phyloP scores from a whole-genome alignment of 169 alveolate genomes.

The Theileria parva region DNA sequence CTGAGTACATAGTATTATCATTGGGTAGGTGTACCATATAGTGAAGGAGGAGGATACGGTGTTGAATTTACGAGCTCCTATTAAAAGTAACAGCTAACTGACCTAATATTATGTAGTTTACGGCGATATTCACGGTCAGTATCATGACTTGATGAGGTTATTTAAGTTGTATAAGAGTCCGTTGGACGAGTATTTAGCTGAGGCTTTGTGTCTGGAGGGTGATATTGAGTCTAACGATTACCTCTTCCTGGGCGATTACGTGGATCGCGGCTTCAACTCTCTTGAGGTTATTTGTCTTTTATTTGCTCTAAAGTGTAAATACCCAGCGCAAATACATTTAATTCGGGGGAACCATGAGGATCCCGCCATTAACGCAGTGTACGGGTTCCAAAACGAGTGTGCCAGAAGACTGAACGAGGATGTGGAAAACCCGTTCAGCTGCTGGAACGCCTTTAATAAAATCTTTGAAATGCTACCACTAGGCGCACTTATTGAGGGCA shows the following conservation, averaged over 20 bases:
- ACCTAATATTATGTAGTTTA: conserved; percentile 72
- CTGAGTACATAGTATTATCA: too few species aligned
- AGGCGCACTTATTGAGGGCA: conserved; percentile 97
- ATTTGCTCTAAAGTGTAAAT: conserved; percentile 93
- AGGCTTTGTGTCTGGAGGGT: conserved; percentile 84
- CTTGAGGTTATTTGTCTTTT: conserved; percentile 91
- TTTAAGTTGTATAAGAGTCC: conserved; percentile 87
- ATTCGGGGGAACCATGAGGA: conserved; percentile 99
- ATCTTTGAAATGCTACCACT: conserved; percentile 98
- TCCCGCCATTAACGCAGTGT: conserved; percentile 95
- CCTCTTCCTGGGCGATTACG: conserved; percentile 97
- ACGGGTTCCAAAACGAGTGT: conserved; percentile 99
- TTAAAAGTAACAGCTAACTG: conserved; percentile 71
- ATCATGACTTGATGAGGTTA: conserved; percentile 96
- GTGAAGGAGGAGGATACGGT: conserved; percentile 95
- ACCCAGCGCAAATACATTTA: conserved; percentile 97
- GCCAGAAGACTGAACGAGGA: conserved; percentile 95
- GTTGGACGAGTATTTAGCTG: conserved; percentile 82
- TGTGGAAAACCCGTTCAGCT: conserved; percentile 89
- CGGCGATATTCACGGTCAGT: conserved; percentile 99
- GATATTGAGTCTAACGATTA: conserved; percentile 97
- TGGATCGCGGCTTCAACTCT: conserved; percentile 96
- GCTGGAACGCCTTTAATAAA: conserved; percentile 92
- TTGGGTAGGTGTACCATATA: conserved; percentile 69
- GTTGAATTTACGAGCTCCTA: conserved; percentile 94